Evolutionary conservation across 352 stramenopile genomes (phyloP).

Genomic region (Aphanomyces cochlioides): DNA sequence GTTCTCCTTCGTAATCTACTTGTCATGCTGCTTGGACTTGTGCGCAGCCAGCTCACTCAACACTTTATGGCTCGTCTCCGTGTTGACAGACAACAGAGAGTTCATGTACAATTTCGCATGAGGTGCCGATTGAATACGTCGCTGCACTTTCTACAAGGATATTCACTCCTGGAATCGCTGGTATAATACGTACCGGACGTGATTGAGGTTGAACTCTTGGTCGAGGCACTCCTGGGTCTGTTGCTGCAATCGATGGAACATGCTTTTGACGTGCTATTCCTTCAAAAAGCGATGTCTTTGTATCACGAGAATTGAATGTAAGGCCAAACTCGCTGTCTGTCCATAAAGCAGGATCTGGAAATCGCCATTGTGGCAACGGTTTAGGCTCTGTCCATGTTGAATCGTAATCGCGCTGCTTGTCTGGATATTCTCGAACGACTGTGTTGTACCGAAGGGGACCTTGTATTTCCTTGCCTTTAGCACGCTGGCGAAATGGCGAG

Average conservation of each 20-base stretch:
- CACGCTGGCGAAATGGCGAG: constrained; percentile 52
- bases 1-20: constrained; percentile 31
- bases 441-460: constrained; percentile 43
- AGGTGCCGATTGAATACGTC: constrained; percentile 2
- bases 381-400: constrained; percentile 46
- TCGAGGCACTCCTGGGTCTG: constrained; percentile 41
- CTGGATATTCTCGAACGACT: constrained; percentile 18
- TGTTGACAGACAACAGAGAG: constrained; percentile 16
- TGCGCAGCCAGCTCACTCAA: constrained; percentile 17
- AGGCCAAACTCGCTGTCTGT: constrained; percentile 46
- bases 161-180: constrained; percentile 35
- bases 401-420: constrained; percentile 30
- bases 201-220: constrained; percentile 31
- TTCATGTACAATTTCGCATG: constrained; percentile 18
- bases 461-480: constrained; percentile 69
- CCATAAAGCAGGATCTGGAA: constrained; percentile 53
- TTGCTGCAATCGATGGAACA: constrained; percentile 40
- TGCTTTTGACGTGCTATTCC: constrained; percentile 46
- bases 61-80: constrained; percentile 28
- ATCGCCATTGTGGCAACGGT: constrained; percentile 52
- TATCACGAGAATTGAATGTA: constrained; percentile 44
- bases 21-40: constrained; percentile 28
- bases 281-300: constrained; percentile 46
- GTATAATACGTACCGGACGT: constrained; percentile 25
- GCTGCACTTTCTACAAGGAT: constrained; percentile 1